Evolutionary conservation across 495 filamentous ascomycete genomes (phyloP).

Genomic region (Penicillium odoratum): DNA sequence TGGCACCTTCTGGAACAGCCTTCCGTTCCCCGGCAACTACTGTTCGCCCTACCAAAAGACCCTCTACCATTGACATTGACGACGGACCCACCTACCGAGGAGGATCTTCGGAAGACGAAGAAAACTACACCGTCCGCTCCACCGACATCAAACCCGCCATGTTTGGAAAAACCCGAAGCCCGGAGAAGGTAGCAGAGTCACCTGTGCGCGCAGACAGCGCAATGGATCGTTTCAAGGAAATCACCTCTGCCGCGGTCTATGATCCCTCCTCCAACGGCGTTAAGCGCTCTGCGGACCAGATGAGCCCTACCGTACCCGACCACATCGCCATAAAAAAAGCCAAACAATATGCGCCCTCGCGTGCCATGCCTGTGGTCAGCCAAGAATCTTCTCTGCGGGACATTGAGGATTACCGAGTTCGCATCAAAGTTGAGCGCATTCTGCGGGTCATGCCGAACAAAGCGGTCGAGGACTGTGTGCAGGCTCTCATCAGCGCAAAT

Average conservation of each 20-base stretch:
- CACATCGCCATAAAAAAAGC: constrained; percentile 40
- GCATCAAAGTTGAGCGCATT: constrained; percentile 58
- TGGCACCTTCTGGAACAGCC: constrained; percentile 78
- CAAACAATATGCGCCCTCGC: constrained; percentile 55
- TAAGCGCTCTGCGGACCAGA: constrained; percentile 49
- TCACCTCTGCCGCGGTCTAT: constrained; percentile 48
- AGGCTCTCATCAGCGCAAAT: constrained; percentile 52
- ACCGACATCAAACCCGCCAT: constrained; percentile 72
- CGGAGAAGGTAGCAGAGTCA: constrained; percentile 42
- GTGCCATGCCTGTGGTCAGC: constrained; percentile 48
- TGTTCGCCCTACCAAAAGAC: constrained; percentile 35
- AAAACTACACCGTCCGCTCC: constrained; percentile 32
- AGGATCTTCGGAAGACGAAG: constrained; percentile 59
- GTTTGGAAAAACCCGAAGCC: constrained; percentile 48
- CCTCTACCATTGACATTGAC: constrained; percentile 47
- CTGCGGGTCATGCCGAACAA: constrained; percentile 51
- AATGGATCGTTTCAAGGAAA: constrained; percentile 48
- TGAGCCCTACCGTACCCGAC: constrained; percentile 43
- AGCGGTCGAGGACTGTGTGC: constrained; percentile 48
- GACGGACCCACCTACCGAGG: constrained; percentile 59
- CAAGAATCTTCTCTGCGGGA: constrained; percentile 47
- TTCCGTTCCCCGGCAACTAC: constrained; percentile 57
- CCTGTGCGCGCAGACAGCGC: constrained; percentile 27
- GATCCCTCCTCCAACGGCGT: constrained; percentile 34
- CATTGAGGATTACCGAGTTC: constrained; percentile 53